These are phyloP conservation scores for Hordeum marinum DNA, from an alignment of 176 grass and related monocot species.

Conservation along the genomic window DNA sequence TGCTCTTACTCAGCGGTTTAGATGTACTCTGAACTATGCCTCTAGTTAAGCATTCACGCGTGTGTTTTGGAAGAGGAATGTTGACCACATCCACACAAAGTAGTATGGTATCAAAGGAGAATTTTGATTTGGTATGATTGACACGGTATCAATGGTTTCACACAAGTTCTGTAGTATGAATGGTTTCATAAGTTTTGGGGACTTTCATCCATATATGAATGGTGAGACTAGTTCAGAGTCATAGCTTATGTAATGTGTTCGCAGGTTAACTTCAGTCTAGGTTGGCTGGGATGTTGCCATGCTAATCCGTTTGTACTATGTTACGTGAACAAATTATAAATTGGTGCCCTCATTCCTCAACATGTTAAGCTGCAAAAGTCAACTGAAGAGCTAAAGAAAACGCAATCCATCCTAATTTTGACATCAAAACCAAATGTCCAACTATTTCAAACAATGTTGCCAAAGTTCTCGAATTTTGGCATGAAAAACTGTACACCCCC, in stretches of 20 bases:
- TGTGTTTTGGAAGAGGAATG: too few relatives aligned
- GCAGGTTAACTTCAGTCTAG: too few relatives aligned
- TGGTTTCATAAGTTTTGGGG: too few relatives aligned
- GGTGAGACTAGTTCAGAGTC: too few relatives aligned
- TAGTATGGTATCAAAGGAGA: not conserved
- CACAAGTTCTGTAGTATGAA: too few relatives aligned
- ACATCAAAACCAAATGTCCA: not conserved
- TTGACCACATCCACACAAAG: not conserved
- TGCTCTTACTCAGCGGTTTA: not conserved
- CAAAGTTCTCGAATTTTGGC: not conserved
- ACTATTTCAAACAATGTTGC: not conserved
- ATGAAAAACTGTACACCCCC: not conserved
- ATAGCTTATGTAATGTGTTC: too few relatives aligned
- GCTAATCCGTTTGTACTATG: too few relatives aligned
- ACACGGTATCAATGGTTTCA: too few relatives aligned
- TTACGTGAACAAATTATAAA: not conserved
- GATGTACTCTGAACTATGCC: not conserved
- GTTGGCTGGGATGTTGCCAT: too few relatives aligned
- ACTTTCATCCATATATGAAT: too few relatives aligned
- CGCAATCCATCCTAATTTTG: not conserved
- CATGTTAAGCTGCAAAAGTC: not conserved
- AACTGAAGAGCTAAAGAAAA: not conserved
- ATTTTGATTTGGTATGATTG: too few relatives aligned
- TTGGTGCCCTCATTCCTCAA: not conserved
- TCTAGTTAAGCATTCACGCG: not conserved